phyloP scores from a whole-genome alignment of 768 basidiomycete species.

The Tubosaeta brunneosetosa region DNA sequence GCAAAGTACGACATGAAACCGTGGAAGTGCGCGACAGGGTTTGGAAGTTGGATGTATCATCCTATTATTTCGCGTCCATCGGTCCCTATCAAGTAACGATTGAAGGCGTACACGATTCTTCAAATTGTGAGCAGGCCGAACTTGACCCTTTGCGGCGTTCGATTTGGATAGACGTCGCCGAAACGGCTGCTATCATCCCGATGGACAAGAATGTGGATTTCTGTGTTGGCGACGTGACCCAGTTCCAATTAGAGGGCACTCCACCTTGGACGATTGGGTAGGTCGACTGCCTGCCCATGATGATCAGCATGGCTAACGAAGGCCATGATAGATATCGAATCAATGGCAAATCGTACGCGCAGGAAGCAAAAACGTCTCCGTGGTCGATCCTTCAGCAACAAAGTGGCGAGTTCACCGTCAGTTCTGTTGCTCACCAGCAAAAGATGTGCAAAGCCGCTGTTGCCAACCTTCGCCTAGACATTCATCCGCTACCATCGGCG shows the following conservation, averaged over 20 bases:
- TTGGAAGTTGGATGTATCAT: conserved; percentile 73
- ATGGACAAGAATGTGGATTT: conserved; percentile 74
- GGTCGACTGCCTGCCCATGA: conserved; percentile 16
- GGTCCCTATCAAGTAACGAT: conserved; percentile 80
- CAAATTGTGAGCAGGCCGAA: conserved; percentile 71
- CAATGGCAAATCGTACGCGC: conserved; percentile 67
- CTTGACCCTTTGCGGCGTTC: conserved; percentile 57
- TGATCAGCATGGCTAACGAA: conserved; percentile 3
- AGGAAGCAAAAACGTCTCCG: conserved; percentile 73
- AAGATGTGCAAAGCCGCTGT: conserved; percentile 86
- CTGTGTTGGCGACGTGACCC: conserved; percentile 85
- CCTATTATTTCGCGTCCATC: conserved; percentile 70
- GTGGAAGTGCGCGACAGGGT: conserved; percentile 45
- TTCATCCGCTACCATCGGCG: conserved; percentile 85
- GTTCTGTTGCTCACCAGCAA: conserved; percentile 87
- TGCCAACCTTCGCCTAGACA: conserved; percentile 63
- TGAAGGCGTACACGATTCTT: conserved; percentile 73
- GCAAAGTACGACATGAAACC: conserved; percentile 53
- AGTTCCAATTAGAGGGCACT: conserved; percentile 91
- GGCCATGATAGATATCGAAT: conserved; percentile 60
- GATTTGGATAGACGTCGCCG: conserved; percentile 90
- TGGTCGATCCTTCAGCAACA: conserved; percentile 83
- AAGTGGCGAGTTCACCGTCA: conserved; percentile 79
- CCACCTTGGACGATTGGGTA: conserved; percentile 91
- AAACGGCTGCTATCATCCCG: conserved; percentile 89